Evolutionary conservation across 73 alveolate species (phyloP).

Genomic region (Paramecium tetraurelia): DNA sequence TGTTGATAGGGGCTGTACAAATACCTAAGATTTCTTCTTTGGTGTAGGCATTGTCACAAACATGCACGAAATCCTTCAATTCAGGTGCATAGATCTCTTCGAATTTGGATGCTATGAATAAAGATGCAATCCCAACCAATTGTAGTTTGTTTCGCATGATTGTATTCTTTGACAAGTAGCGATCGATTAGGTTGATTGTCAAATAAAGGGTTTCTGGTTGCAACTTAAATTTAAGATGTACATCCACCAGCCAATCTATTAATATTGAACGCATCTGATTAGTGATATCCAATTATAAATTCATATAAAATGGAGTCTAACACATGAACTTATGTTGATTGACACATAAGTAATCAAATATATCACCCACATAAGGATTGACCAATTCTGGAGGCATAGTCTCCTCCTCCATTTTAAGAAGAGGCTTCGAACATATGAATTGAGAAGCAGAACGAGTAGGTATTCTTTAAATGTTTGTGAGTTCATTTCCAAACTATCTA

Average conservation of each 20-base stretch:
- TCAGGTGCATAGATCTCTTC: constrained; percentile 75
- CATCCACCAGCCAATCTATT: constrained; percentile 85
- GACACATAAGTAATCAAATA: neutral
- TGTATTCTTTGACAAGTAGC: constrained; percentile 76
- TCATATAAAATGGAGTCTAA: constrained; percentile 37
- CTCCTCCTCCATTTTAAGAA: constrained; percentile 15
- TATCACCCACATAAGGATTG: constrained; percentile 10
- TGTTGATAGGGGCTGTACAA: neutral
- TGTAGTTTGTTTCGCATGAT: constrained; percentile 22
- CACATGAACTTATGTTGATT: constrained; percentile 2
- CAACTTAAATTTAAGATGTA: constrained; percentile 79
- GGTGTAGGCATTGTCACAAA: constrained; percentile 96
- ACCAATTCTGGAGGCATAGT: neutral
- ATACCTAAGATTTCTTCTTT: constrained; percentile 78
- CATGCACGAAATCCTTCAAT: constrained; percentile 91
- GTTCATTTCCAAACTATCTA: constrained; percentile 22
- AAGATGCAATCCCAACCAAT: constrained; percentile 61
- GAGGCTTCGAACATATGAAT: neutral
- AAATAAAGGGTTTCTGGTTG: constrained; percentile 78
- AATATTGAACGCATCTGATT: constrained; percentile 77
- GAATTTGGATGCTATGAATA: constrained; percentile 61
- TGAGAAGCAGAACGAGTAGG: constrained; percentile 17
- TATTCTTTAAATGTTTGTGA: neutral
- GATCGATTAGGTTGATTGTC: constrained; percentile 74
- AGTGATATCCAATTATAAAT: constrained; percentile 66